Percentiles rank a stretch among this genome's conserved stretches.
These are phyloP conservation scores for Pythium chondricola DNA, from an alignment of 352 stramenopile species.

Conservation along the genomic window DNA sequence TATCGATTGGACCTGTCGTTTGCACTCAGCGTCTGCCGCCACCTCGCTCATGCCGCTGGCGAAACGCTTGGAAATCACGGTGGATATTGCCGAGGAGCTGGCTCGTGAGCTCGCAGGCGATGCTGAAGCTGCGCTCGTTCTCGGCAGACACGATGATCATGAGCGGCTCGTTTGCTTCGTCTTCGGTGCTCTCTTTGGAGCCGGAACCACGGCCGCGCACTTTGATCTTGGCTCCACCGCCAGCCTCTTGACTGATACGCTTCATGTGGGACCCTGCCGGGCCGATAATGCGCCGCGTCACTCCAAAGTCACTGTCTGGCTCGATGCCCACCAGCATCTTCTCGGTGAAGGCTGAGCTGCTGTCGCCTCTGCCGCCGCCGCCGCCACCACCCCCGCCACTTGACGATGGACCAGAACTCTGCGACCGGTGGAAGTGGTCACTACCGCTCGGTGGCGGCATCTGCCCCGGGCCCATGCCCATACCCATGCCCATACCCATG, in stretches of 20 bases:
- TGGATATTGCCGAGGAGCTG: slow-evolving; percentile 69
- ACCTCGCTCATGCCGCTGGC: slow-evolving; percentile 31
- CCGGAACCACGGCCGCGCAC: slow-evolving; percentile 78
- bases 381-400: slow-evolving; percentile 1
- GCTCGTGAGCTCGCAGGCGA: slow-evolving; percentile 59
- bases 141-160: slow-evolving; percentile 82
- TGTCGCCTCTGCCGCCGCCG: slow-evolving; percentile 15
- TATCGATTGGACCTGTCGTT: no score
- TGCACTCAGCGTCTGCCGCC: not conserved
- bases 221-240: slow-evolving; percentile 77
- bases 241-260: slow-evolving; percentile 76
- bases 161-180: slow-evolving; percentile 73
- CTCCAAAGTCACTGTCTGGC: slow-evolving; percentile 78
- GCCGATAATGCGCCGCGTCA: slow-evolving; percentile 80
- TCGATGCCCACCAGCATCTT: slow-evolving; percentile 84
- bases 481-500: slow-evolving; percentile 7
- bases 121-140: slow-evolving; percentile 79
- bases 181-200: slow-evolving; percentile 58
- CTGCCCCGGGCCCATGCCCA: no score
- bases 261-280: slow-evolving; percentile 80
- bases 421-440: slow-evolving; percentile 9
- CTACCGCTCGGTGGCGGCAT: no score
- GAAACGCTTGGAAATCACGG: slow-evolving; percentile 70
- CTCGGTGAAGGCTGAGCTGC: slow-evolving; percentile 37
- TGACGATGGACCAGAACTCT: slow-evolving; percentile 3